Evolutionary conservation across 108 stramenopile genomes (phyloP).

Genomic region (Asterionellopsis glacialis): DNA sequence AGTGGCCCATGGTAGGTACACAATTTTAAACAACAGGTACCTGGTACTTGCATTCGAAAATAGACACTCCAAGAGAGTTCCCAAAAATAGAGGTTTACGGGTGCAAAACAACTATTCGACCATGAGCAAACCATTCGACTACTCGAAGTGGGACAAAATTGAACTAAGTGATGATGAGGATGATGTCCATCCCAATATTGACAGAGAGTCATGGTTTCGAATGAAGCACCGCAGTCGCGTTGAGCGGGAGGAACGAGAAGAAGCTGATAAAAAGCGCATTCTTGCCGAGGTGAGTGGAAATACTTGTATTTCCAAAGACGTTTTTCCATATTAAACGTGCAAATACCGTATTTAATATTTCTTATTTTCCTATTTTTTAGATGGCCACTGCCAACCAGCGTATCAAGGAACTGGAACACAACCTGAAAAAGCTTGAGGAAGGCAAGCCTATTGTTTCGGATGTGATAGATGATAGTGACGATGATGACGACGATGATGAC

Average conservation of each 20-base stretch:
- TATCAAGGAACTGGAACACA: slow-evolving; percentile 71
- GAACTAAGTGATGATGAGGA: slow-evolving; percentile 98
- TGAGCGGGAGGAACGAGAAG: slow-evolving; percentile 90
- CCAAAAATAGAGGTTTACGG: too few species aligned
- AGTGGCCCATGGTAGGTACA: too few species aligned
- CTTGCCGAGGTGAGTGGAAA: slow-evolving; percentile 52
- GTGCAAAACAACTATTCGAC: slow-evolving; percentile 5
- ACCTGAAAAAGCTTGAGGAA: slow-evolving; percentile 41
- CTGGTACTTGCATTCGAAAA: too few species aligned
- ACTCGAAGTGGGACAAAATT: slow-evolving; percentile 98
- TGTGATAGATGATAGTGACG: background rate
- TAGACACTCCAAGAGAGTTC: too few species aligned
- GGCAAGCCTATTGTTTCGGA: slow-evolving; percentile 7
- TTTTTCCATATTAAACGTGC: background rate
- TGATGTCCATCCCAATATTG: slow-evolving; percentile 99
- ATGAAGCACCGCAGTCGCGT: slow-evolving; percentile 93
- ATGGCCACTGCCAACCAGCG: slow-evolving; percentile 81
- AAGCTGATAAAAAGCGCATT: slow-evolving; percentile 82
- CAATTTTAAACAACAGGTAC: too few species aligned
- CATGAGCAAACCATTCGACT: slow-evolving; percentile 92
- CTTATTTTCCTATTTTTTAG: slow-evolving; percentile 19
- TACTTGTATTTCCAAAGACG: background rate
- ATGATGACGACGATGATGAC: slow-evolving; percentile 43
- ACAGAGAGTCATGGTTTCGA: slow-evolving; percentile 94
- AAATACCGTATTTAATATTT: background rate